Percentiles rank a stretch among this genome's conserved stretches.
These are phyloP conservation scores for Tausonia pullulans DNA, from an alignment of 1,284 basidiomycete species.

Conservation along the genomic window DNA sequence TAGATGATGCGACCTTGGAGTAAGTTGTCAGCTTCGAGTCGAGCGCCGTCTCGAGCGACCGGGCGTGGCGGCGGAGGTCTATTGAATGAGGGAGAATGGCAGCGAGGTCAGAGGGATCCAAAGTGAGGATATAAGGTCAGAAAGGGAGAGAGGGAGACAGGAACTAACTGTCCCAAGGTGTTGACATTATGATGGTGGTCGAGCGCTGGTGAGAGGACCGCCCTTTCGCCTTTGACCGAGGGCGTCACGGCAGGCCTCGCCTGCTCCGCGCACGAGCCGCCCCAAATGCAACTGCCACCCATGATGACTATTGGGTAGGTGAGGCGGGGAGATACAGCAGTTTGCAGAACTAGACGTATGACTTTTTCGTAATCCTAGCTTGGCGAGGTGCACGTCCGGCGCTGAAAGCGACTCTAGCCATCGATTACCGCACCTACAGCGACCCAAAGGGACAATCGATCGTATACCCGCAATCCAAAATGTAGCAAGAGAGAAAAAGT, in stretches of 20 bases:
- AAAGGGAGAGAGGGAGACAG: background rate
- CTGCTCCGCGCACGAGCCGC: background rate
- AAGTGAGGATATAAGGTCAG: background rate
- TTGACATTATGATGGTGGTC: background rate
- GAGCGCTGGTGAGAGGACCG: background rate
- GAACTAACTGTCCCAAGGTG: conserved; percentile 6
- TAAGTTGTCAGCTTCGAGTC: conserved; percentile 84
- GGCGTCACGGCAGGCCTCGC: background rate
- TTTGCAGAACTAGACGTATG: no score
- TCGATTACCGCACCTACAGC: no score
- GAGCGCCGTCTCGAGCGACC: conserved; percentile 80
- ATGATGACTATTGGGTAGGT: no score
- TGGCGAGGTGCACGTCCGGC: no score
- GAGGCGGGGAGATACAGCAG: no score
- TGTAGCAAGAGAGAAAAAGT: no score
- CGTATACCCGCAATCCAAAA: no score
- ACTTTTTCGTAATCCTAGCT: no score
- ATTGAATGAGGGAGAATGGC: background rate
- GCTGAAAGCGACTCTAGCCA: no score
- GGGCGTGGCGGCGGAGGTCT: conserved; percentile 58
- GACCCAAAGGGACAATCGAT: no score
- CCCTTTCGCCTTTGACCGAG: background rate
- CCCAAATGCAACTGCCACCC: no score
- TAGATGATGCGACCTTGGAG: conserved; percentile 65
- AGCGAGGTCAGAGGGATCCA: background rate